Evolutionary conservation across 768 basidiomycete genomes (phyloP).

Genomic region (Russula sp.): DNA sequence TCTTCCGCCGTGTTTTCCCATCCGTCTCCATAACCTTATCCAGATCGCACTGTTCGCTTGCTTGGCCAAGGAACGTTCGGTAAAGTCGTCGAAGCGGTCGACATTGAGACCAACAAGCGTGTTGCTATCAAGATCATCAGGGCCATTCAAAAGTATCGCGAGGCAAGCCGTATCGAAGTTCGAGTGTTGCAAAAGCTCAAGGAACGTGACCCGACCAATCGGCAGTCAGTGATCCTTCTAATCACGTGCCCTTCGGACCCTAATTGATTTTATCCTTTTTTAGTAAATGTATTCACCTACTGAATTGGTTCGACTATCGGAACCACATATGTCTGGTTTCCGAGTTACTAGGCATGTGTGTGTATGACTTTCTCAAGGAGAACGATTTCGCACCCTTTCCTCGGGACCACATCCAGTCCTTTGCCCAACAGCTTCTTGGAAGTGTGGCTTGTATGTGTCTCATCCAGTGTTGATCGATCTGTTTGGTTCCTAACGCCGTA

Average conservation of each 20-base stretch:
- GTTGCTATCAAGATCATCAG: constrained; percentile 99
- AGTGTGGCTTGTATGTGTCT: constrained; percentile 84
- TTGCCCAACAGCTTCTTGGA: constrained; percentile 84
- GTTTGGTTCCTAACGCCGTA: constrained; percentile 22
- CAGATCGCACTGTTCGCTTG: constrained; percentile 87
- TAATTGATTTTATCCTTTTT: constrained; percentile 21
- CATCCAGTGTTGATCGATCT: not conserved
- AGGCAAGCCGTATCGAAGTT: constrained; percentile 97
- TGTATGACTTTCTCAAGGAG: constrained; percentile 98
- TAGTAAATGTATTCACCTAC: constrained; percentile 96
- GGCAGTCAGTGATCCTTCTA: constrained; percentile 56
- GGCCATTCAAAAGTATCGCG: constrained; percentile 96
- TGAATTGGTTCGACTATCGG: constrained; percentile 92
- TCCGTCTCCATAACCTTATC: constrained; percentile 6
- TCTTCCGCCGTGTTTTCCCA: not conserved
- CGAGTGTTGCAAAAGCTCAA: constrained; percentile 89
- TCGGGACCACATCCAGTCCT: constrained; percentile 91
- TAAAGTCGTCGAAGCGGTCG: constrained; percentile 93
- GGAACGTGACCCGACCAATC: constrained; percentile 80
- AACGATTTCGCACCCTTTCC: constrained; percentile 97
- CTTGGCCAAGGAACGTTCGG: constrained; percentile 98
- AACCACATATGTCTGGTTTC: constrained; percentile 98
- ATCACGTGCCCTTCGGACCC: constrained; percentile 13
- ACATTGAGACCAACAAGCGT: constrained; percentile 63
- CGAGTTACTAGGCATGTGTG: constrained; percentile 92